A percentile compares a stretch with the other conserved stretches of the same genome.
Evolutionary conservation across 73 alveolate genomes (phyloP).

Genomic region (Diophrys appendiculata): DNA sequence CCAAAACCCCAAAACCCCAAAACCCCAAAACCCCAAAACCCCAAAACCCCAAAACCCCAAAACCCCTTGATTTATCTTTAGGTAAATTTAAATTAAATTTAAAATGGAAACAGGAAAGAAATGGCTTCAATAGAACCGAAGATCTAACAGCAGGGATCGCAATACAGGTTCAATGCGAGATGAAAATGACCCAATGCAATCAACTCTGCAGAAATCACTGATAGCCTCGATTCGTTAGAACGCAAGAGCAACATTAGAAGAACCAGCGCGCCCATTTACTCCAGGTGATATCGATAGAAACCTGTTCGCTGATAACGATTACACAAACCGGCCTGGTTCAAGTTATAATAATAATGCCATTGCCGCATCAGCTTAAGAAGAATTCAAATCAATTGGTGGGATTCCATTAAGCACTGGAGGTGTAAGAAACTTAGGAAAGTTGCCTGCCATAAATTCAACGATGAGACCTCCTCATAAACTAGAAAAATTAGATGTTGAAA

Average conservation of each 20-base stretch:
- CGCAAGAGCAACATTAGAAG: conserved; percentile 70
- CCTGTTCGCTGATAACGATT: conserved; percentile 49
- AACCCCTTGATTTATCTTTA: too few relatives aligned
- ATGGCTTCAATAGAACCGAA: not conserved
- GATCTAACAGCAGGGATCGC: not conserved
- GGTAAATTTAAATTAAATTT: too few relatives aligned
- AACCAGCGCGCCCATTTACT: conserved; percentile 72
- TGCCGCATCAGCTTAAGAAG: conserved; percentile 51
- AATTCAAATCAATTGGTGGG: conserved; percentile 24
- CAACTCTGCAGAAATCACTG: conserved; percentile 35
- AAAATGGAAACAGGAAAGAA: not conserved
- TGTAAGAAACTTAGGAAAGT: not conserved
- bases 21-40: too few relatives aligned
- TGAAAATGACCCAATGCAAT: conserved; percentile 36
- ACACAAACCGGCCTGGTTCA: conserved; percentile 71
- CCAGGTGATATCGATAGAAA: conserved; percentile 70
- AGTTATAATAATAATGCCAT: conserved; percentile 53
- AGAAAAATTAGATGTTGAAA: not conserved
- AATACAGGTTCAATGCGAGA: conserved; percentile 11
- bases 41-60: too few relatives aligned
- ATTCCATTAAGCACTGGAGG: too few relatives aligned
- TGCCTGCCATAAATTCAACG: not conserved
- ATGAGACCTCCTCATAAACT: not conserved
- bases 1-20: too few relatives aligned
- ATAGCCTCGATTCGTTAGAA: conserved; percentile 51